Evolutionary conservation across 1,284 basidiomycete genomes (phyloP).

Genomic region (Gymnopus androsaceus): DNA sequence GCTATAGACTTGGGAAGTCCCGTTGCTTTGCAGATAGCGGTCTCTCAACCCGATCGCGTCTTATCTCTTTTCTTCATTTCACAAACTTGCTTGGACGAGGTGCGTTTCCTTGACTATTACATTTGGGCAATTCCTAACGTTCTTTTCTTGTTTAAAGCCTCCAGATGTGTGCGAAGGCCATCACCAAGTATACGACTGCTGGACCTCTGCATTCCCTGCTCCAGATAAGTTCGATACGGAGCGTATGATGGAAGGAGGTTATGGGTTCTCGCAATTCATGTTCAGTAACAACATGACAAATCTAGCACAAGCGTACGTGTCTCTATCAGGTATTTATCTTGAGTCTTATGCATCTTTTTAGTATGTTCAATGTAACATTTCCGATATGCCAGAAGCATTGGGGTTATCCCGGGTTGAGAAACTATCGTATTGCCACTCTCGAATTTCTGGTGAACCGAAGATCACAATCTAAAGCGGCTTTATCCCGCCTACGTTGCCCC

Average conservation of each 20-base stretch:
- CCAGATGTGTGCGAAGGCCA: slow-evolving; percentile 10
- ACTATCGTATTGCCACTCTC: slow-evolving; percentile 10
- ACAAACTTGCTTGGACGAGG: slow-evolving; percentile 14
- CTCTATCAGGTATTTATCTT: not conserved
- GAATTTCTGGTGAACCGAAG: slow-evolving; percentile 15
- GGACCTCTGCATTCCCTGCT: slow-evolving; percentile 8
- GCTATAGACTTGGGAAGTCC: slow-evolving; percentile 17
- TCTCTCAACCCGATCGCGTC: slow-evolving; percentile 8
- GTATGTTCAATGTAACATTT: slow-evolving; percentile 1
- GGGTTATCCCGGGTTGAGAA: not conserved
- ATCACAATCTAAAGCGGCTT: slow-evolving; percentile 3
- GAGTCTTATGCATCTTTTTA: not conserved
- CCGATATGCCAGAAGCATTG: slow-evolving; percentile 3
- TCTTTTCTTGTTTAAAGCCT: not conserved
- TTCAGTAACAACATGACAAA: slow-evolving; percentile 9
- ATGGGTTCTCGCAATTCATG: slow-evolving; percentile 12
- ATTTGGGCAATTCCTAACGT: not conserved
- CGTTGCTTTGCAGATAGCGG: slow-evolving; percentile 16
- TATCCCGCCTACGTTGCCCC: slow-evolving; percentile 17
- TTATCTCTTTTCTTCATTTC: slow-evolving; percentile 17
- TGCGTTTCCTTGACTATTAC: not conserved
- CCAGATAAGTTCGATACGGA: slow-evolving; percentile 6
- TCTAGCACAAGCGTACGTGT: slow-evolving; percentile 7
- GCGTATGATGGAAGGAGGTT: slow-evolving; percentile 7
- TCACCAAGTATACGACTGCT: slow-evolving; percentile 5